Conservation (phyloP, 148 eudicot species). For the Polygonum maritimum region DNA sequence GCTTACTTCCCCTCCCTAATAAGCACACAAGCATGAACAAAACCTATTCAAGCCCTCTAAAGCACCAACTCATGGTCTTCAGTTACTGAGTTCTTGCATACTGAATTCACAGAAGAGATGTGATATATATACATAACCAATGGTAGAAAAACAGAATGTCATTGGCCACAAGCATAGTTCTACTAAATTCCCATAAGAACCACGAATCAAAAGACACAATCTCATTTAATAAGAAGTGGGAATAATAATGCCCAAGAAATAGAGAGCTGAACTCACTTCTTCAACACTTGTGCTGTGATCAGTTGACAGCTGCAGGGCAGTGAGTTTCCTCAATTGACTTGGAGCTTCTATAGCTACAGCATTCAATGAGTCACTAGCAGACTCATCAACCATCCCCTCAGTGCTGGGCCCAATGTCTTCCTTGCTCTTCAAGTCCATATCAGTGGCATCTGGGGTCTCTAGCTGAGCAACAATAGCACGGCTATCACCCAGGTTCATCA, state of each 20-base stretch:
- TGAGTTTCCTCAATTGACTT: slow-evolving; percentile 36
- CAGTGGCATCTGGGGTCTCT: slow-evolving; percentile 34
- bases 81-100: background rate
- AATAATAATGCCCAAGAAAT: background rate
- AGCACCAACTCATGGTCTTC: background rate
- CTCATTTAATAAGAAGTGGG: background rate
- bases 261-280: slow-evolving; percentile 47
- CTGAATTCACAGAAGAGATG: background rate
- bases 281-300: slow-evolving; percentile 95
- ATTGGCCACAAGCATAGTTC: background rate
- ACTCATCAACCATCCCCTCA: slow-evolving; percentile 71
- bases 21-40: background rate
- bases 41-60: background rate
- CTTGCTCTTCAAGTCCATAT: slow-evolving; percentile 19
- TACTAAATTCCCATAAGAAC: background rate
- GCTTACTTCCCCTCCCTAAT: background rate
- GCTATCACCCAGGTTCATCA: slow-evolving; percentile 98
- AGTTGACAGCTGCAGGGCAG: slow-evolving; percentile 91
- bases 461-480: slow-evolving; percentile 92
- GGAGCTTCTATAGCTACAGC: slow-evolving; percentile 31
- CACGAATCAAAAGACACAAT: background rate
- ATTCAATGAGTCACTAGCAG: slow-evolving; percentile 26
- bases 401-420: slow-evolving; percentile 27
- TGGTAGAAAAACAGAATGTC: background rate
- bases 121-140: background rate